A percentile compares a stretch with the other conserved stretches of the same genome.
These are phyloP conservation scores for Cyclotella kingstonii DNA, from an alignment of 108 stramenopile species.

Conservation along the genomic window DNA sequence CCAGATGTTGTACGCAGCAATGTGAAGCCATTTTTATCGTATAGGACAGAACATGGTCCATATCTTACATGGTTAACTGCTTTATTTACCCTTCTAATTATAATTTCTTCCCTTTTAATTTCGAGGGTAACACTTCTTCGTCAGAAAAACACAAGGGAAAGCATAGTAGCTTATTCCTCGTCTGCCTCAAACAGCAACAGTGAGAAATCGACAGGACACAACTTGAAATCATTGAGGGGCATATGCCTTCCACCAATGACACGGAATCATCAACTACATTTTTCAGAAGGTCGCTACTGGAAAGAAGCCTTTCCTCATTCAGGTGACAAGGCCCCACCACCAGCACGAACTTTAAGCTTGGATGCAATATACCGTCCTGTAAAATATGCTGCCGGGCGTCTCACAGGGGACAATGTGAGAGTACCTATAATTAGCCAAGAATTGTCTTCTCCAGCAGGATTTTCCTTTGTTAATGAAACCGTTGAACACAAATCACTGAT, in stretches of 20 bases:
- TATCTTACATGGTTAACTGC: slow-evolving; percentile 52
- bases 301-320: slow-evolving; percentile 2
- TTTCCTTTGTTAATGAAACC: too few relatives aligned
- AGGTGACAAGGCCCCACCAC: slow-evolving; percentile 15
- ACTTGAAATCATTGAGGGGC: slow-evolving; percentile 10
- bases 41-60: slow-evolving; percentile 42
- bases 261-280: too few relatives aligned
- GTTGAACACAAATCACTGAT: not conserved
- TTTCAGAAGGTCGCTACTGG: slow-evolving; percentile 13
- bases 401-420: slow-evolving; percentile 6
- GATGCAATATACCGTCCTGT: slow-evolving; percentile 25
- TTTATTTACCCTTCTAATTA: slow-evolving; percentile 8
- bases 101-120: slow-evolving; percentile 11
- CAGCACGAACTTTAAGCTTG: slow-evolving; percentile 25
- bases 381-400: slow-evolving; percentile 1
- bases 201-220: slow-evolving; percentile 3
- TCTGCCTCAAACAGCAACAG: slow-evolving; percentile 27
- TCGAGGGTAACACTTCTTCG: slow-evolving; percentile 6
- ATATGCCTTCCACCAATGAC: slow-evolving; percentile 1
- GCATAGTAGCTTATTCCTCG: slow-evolving; percentile 22
- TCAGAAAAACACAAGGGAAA: slow-evolving; percentile 37
- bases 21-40: slow-evolving; percentile 20
- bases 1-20: slow-evolving; percentile 4
- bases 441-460: too few relatives aligned
- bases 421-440: too few relatives aligned